phyloP scores from a whole-genome alignment of 495 filamentous ascomycete species.

The Hyaloscypha variabilis region DNA sequence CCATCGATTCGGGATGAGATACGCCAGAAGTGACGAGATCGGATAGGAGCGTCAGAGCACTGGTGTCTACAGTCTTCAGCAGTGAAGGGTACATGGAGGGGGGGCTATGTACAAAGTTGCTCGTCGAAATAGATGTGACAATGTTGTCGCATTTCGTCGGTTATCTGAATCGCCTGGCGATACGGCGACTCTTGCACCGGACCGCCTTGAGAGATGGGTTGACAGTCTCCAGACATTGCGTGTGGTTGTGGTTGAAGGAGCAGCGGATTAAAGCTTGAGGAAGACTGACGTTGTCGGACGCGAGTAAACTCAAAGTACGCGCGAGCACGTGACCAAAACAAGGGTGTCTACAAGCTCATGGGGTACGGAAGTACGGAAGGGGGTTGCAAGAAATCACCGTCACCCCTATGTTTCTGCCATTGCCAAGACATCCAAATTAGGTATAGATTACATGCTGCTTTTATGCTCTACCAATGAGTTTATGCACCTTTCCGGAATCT shows the following conservation, averaged over 20 bases:
- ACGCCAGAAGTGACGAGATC: conserved; percentile 62
- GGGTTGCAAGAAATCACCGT: too few relatives aligned
- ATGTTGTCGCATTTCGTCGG: conserved; percentile 65
- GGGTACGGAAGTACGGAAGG: too few relatives aligned
- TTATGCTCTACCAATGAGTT: too few relatives aligned
- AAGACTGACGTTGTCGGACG: not conserved
- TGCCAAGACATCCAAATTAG: too few relatives aligned
- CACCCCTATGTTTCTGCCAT: too few relatives aligned
- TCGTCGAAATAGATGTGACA: conserved; percentile 77
- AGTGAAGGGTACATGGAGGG: conserved; percentile 11
- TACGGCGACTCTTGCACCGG: conserved; percentile 39
- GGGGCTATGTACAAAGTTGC: conserved; percentile 56
- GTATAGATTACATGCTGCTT: too few relatives aligned
- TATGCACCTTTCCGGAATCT: too few relatives aligned
- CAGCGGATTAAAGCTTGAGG: not conserved
- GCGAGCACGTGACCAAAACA: too few relatives aligned
- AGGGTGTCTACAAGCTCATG: too few relatives aligned
- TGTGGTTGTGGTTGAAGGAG: not conserved
- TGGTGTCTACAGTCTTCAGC: conserved; percentile 55
- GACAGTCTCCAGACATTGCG: not conserved
- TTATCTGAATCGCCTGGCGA: conserved; percentile 54
- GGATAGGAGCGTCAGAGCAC: conserved; percentile 69
- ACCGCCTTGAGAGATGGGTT: not conserved
- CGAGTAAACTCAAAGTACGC: too few relatives aligned
- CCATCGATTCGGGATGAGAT: conserved; percentile 44